Conservation (phyloP, 108 stramenopile species). For the Discostella stelligeroides region DNA sequence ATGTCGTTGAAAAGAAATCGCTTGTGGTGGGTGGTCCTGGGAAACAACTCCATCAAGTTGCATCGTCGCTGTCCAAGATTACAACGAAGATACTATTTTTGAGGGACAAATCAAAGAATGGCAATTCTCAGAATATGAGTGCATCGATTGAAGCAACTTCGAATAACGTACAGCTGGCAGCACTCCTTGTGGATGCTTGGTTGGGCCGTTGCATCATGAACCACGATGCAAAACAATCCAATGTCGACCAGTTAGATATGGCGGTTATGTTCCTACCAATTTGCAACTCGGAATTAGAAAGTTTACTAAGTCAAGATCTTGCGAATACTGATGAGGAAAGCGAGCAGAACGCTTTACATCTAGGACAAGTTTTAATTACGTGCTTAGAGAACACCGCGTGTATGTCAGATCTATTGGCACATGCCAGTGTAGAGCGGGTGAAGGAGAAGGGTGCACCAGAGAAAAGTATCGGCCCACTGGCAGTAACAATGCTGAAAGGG, state of each 20-base stretch:
- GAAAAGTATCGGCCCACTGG: constrained; percentile 26
- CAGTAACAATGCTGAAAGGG: constrained; percentile 29
- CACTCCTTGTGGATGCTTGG: constrained; percentile 44
- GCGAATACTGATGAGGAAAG: background rate
- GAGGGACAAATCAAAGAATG: constrained; percentile 34
- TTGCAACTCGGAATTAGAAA: constrained; percentile 27
- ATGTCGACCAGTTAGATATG: constrained; percentile 33
- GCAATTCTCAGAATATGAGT: background rate
- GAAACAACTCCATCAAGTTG: constrained; percentile 34
- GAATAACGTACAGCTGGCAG: constrained; percentile 15
- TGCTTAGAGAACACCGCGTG: constrained; percentile 40
- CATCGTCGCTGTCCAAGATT: constrained; percentile 38
- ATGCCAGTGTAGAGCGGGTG: constrained; percentile 8
- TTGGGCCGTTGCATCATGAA: constrained; percentile 46
- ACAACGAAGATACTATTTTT: constrained; percentile 25
- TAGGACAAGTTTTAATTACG: constrained; percentile 31
- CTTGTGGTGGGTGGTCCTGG: constrained; percentile 44
- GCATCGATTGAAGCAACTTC: background rate
- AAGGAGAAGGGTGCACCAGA: constrained; percentile 17
- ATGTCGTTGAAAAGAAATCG: background rate
- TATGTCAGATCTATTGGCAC: constrained; percentile 36
- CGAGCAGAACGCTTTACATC: constrained; percentile 5
- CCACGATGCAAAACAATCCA: constrained; percentile 47
- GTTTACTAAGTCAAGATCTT: constrained; percentile 21
- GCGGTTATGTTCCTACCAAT: constrained; percentile 31